A percentile compares a stretch with the other conserved stretches of the same genome.
phyloP scores from a whole-genome alignment of 352 stramenopile genomes.

The Globisporangium cystogenes region DNA sequence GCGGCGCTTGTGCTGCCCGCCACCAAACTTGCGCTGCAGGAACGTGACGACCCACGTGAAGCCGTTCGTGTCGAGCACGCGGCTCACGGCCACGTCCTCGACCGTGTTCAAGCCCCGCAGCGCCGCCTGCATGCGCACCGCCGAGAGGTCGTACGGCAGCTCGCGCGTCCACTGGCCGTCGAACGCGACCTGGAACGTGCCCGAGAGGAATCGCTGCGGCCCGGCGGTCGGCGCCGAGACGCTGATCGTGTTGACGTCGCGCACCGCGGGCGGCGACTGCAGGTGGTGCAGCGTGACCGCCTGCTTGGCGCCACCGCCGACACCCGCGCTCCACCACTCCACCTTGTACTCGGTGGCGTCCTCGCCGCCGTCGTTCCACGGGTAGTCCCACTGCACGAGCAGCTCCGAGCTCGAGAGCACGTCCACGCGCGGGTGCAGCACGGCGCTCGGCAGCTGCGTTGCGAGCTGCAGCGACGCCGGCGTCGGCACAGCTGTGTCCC shows the following conservation, averaged over 20 bases:
- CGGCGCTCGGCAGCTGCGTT: constrained; percentile 36
- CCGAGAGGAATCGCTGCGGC: constrained; percentile 36
- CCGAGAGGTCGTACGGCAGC: constrained; percentile 83
- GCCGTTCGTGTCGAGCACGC: constrained; percentile 56
- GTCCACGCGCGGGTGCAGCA: constrained; percentile 31
- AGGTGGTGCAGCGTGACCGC: constrained; percentile 48
- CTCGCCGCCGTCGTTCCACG: constrained; percentile 54
- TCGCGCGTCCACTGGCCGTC: constrained; percentile 82
- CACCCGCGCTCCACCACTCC: constrained; percentile 52
- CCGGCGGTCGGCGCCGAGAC: constrained; percentile 55
- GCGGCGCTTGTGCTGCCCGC: constrained; percentile 50
- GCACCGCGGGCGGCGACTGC: constrained; percentile 24
- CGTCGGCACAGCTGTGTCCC: constrained; percentile 27
- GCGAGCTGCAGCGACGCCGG: constrained; percentile 45
- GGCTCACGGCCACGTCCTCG: constrained; percentile 41
- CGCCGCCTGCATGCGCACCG: constrained; percentile 63
- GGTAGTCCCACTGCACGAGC: constrained; percentile 74
- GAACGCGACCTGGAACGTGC: constrained; percentile 89
- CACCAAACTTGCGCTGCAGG: constrained; percentile 36
- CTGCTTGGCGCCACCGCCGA: constrained; percentile 32
- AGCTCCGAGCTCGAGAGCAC: constrained; percentile 56
- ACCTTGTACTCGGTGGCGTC: constrained; percentile 76
- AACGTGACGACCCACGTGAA: constrained; percentile 83
- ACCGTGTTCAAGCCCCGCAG: constrained; percentile 52
- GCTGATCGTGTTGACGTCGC: constrained; percentile 65